Conservation (phyloP, 805 yeast species). For the Tanozyma kutaoensis region DNA sequence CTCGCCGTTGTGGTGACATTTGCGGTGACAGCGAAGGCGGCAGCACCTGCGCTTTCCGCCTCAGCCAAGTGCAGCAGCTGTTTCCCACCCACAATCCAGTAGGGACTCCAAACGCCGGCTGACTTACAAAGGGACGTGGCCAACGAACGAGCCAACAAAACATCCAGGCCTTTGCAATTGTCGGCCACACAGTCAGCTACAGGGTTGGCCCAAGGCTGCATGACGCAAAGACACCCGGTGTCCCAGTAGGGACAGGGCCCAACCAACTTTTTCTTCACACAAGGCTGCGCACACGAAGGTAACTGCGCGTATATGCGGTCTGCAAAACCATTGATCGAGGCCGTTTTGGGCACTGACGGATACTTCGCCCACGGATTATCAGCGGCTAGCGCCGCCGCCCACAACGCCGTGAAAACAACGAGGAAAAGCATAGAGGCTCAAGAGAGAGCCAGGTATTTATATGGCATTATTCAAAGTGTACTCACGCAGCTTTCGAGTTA, state of each 20-base stretch:
- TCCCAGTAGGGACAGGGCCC: conserved; percentile 33
- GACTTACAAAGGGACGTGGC: conserved; percentile 20
- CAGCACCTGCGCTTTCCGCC: conserved; percentile 13
- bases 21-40: no score
- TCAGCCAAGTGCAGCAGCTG: conserved; percentile 10
- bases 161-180: conserved; percentile 15
- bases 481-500: no score
- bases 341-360: conserved; percentile 24
- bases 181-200: conserved; percentile 21
- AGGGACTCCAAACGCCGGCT: conserved; percentile 22
- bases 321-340: conserved; percentile 29
- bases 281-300: conserved; percentile 23
- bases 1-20: no score
- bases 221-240: conserved; percentile 31
- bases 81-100: conserved; percentile 15
- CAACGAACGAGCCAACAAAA: conserved; percentile 12
- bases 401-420: no score
- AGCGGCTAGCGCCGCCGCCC: conserved; percentile 8
- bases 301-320: conserved; percentile 18
- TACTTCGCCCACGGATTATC: conserved; percentile 14
- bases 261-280: conserved; percentile 18
- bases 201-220: conserved; percentile 17
- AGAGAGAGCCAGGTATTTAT: no score
- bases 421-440: no score
- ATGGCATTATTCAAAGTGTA: no score